phyloP scores from a whole-genome alignment of 1,284 basidiomycete species.

The Marasmius tenuissimus region DNA sequence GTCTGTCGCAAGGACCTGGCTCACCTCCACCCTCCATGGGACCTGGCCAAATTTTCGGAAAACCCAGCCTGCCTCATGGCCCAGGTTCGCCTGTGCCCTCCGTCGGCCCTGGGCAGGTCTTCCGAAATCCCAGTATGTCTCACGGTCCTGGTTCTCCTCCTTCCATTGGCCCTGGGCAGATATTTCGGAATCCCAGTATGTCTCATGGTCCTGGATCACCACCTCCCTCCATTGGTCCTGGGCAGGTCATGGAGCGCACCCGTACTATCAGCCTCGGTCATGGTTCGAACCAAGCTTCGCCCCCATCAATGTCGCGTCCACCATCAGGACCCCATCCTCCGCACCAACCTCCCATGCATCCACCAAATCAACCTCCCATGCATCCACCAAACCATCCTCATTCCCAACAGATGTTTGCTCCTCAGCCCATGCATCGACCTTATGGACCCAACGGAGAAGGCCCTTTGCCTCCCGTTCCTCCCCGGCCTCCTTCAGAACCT shows the following conservation, averaged over 20 bases:
- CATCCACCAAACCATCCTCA: not conserved
- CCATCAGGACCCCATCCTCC: not conserved
- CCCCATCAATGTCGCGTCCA: not conserved
- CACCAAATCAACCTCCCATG: not conserved
- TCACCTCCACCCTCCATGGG: conserved; percentile 12
- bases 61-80: not conserved
- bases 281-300: conserved; percentile 2
- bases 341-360: not conserved
- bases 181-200: conserved; percentile 3
- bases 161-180: conserved; percentile 17
- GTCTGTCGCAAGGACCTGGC: not conserved
- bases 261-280: conserved; percentile 41
- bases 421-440: conserved; percentile 5
- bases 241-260: conserved; percentile 37
- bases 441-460: conserved; percentile 14
- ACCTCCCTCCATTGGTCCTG: conserved; percentile 11
- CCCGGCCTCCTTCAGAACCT: conserved; percentile 43
- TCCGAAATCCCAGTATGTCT: conserved; percentile 4
- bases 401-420: conserved; percentile 2
- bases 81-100: not conserved
- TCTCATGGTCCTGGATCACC: conserved; percentile 1
- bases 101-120: conserved; percentile 7
- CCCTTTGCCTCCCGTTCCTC: conserved; percentile 25
- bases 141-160: not conserved
- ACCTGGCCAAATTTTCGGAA: not conserved